Evolutionary conservation across 1,284 basidiomycete genomes (phyloP).

Genomic region (Ceratobasidium sp.): DNA sequence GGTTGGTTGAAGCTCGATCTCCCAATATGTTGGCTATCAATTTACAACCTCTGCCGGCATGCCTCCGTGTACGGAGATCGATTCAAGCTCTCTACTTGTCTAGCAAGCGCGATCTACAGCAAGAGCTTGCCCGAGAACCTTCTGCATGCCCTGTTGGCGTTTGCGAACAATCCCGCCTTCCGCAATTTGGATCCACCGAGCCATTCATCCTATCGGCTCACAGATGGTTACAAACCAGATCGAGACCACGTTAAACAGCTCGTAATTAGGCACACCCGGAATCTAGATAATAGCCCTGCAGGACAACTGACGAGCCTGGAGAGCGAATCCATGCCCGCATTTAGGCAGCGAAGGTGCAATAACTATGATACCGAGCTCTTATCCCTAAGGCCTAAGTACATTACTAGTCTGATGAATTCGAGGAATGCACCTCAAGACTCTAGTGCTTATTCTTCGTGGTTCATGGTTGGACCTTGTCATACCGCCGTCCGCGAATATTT

Average conservation of each 20-base stretch:
- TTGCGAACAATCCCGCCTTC: conserved; percentile 27
- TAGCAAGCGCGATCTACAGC: neutral
- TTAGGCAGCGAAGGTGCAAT: neutral
- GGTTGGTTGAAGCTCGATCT: conserved; percentile 6
- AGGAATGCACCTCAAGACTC: neutral
- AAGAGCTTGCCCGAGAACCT: neutral
- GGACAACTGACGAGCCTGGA: neutral
- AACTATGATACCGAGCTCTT: neutral
- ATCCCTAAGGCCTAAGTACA: neutral
- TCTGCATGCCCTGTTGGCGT: conserved; percentile 16
- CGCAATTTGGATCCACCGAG: conserved; percentile 5
- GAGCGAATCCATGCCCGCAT: neutral
- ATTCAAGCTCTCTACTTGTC: neutral
- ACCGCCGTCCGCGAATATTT: neutral
- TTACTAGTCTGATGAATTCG: neutral
- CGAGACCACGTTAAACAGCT: neutral
- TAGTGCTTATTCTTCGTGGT: neutral
- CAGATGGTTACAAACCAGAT: conserved; percentile 10
- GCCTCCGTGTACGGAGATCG: neutral
- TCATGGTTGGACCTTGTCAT: neutral
- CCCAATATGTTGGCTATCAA: neutral
- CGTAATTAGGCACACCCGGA: neutral
- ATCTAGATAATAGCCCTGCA: neutral
- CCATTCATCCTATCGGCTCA: conserved; percentile 9
- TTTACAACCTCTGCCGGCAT: conserved; percentile 22